Base-by-base conservation (phyloP, 2,329 filamentous ascomycete genomes). In the Diaporthe amygdali region DNA sequence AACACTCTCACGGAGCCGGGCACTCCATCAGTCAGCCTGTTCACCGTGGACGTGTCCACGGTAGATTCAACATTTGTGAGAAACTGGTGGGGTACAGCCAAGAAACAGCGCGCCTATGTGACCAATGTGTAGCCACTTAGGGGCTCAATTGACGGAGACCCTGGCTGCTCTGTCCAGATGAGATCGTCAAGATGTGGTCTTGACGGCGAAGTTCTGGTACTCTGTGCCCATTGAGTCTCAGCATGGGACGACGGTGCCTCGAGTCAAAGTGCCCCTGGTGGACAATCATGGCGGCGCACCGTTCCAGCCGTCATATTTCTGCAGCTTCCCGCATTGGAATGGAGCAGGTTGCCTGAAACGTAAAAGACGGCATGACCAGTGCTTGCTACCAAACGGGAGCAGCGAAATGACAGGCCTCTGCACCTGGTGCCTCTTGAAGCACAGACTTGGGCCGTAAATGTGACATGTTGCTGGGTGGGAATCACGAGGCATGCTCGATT, bases 251-350 rank as follows among this genome's bases (percentile, higher is more conserved):
- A 68, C 74, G 63, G 76, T 77, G 72, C 74, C 80, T 84, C 83
- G 82, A 84, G 82, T 83, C 82, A 76, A 77, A 75, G 73, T 68
- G 71, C 61, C 76, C 77, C 79, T 76, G 78, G 76, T 75, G 71
- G 73, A 76, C 76, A 74, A 76, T 77, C 74, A 77, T 75, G 71
- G 75, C 44, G 51, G 55, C 76, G 76, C 75, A 76, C 75, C 77
- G 76, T 77, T 77, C 77, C 78, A 77, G 77, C 73, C 74, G 78
- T 78, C 76, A 78, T 78, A 76, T 74, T 75, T 71, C 79, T 83
- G 83, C 82, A 77, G 78, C 75, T 74, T 78, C 75, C 83, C 83
- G 82, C 69, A 37, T 75, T 71, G 73, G 59, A 73, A 75, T 76
- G 74, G 74, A 66, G 69, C 70, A 69, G 47, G 69, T 72, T 56